Percentiles rank a stretch among this genome's conserved stretches.
These are phyloP conservation scores for Fusarium brevicatenulatum DNA, from an alignment of 2,329 filamentous ascomycete species.

Conservation along the genomic window DNA sequence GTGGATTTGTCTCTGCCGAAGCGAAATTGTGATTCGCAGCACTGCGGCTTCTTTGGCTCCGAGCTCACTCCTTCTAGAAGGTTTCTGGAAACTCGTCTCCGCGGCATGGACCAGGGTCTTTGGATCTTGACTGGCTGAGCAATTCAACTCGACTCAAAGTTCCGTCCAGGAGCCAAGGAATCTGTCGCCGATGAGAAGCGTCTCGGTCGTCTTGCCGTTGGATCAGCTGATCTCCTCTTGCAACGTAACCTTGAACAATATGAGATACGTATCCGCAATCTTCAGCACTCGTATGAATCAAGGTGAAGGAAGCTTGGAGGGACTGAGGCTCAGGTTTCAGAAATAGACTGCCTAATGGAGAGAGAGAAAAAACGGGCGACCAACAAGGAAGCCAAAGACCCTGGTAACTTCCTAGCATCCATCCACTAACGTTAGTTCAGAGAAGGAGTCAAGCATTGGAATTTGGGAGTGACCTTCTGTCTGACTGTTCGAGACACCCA, in stretches of 20 bases:
- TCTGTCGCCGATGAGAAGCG: conserved; percentile 16
- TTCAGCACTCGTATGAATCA: conserved; percentile 7
- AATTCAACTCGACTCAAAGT: conserved; percentile 44
- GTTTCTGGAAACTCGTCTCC: conserved; percentile 38
- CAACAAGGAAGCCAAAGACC: conserved; percentile 1
- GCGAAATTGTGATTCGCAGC: conserved; percentile 41
- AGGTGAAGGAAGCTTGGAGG: conserved; percentile 1
- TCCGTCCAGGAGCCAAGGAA: conserved; percentile 38
- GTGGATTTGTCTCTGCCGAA: conserved; percentile 24
- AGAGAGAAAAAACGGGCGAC: neutral
- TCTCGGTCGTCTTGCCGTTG: conserved; percentile 13
- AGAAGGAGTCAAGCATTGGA: neutral
- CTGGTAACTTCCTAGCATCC: neutral
- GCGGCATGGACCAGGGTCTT: conserved; percentile 21
- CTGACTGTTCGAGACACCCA: neutral
- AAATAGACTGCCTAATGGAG: neutral
- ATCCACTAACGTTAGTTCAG: neutral
- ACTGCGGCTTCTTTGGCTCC: conserved; percentile 16
- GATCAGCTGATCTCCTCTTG: conserved; percentile 20
- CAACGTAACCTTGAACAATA: conserved; percentile 6
- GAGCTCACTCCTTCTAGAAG: conserved; percentile 45
- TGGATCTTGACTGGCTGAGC: conserved; percentile 23
- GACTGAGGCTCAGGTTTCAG: conserved; percentile 18
- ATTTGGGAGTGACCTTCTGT: neutral
- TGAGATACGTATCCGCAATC: conserved; percentile 4